Base-by-base conservation (phyloP, 441 rosid genomes). In the Oxalis stricta region DNA sequence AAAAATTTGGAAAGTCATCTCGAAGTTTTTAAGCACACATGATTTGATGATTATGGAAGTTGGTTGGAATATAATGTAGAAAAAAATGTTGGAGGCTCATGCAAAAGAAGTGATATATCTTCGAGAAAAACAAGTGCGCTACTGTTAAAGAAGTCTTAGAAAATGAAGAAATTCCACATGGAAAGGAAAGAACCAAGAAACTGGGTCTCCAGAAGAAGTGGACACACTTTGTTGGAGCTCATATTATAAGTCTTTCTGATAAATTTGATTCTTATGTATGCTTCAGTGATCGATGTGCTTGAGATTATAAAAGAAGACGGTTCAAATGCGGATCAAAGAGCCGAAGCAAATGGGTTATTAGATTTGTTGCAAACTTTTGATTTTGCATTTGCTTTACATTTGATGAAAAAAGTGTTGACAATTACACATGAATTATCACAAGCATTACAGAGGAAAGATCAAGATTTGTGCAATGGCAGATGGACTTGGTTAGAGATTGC, bases 181-280 rank as follows among this genome's bases (percentile, higher is more conserved):
- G 42, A 4, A 21, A n/a, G 52, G 42, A 5, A 23, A 34, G 33
- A 48, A 48, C 26, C 43, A 34, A 16, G 33, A 34, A 37, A 48
- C 14, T 1, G n/a, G n/a, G 5, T 23, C 28, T 35, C 4, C 7
- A 48, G 21, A 2, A 13, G 14, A 14, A n/a, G n/a, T 3, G 20
- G 42, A 8, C 20, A 48, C n/a, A 36, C 43, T n/a, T 1, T 12
- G 7, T 2, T 36, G 42, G 42, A 7, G 21, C 12, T 48, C 41
- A 2, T 43, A 48, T 22, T 48, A 34, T 14, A n/a, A n/a, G n/a
- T n/a, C n/a, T n/a, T n/a, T n/a, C n/a, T n/a, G 38, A 18, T 24
- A 6, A 48, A 19, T 3, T n/a, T 48, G 26, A 21, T 24, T 22
- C n/a, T 11, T 6, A 12, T 36, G n/a, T 48, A 34, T 14, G 7